phyloP scores from a whole-genome alignment of 305 asterid species.

The Fraxinus nigra region DNA sequence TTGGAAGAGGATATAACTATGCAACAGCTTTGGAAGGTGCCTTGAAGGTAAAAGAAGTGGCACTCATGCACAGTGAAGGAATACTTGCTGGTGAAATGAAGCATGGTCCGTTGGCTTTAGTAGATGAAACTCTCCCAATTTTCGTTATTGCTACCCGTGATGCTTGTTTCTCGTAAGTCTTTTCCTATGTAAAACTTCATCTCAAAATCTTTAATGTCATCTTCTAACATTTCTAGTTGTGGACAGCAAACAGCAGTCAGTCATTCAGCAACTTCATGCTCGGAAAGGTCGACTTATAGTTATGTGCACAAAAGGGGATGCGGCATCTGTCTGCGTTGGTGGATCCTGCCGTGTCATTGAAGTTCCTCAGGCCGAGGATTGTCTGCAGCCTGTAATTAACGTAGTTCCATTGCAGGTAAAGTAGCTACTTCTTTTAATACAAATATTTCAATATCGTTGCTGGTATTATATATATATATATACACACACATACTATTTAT shows the following conservation, averaged over 20 bases:
- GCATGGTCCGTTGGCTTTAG: constrained; percentile 95
- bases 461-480: neutral
- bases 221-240: constrained; percentile 17
- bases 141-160: constrained; percentile 93
- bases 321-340: constrained; percentile 67
- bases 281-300: constrained; percentile 92
- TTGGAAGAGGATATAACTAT: constrained; percentile 93
- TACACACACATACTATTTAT: neutral
- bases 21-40: constrained; percentile 98
- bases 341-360: constrained; percentile 86
- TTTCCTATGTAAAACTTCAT: neutral
- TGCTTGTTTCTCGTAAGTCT: constrained; percentile 81
- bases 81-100: constrained; percentile 99
- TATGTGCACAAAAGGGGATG: constrained; percentile 86
- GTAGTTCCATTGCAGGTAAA: constrained; percentile 87
- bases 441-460: neutral
- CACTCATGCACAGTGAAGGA: constrained; percentile 99
- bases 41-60: constrained; percentile 94
- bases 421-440: neutral
- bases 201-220: neutral
- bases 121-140: constrained; percentile 88
- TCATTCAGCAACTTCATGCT: constrained; percentile 96
- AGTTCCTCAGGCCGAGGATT: constrained; percentile 87
- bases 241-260: constrained; percentile 90
- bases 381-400: constrained; percentile 91